Base-by-base conservation (phyloP, 164 flowering plant genomes). In the Euptelea pleiosperma region DNA sequence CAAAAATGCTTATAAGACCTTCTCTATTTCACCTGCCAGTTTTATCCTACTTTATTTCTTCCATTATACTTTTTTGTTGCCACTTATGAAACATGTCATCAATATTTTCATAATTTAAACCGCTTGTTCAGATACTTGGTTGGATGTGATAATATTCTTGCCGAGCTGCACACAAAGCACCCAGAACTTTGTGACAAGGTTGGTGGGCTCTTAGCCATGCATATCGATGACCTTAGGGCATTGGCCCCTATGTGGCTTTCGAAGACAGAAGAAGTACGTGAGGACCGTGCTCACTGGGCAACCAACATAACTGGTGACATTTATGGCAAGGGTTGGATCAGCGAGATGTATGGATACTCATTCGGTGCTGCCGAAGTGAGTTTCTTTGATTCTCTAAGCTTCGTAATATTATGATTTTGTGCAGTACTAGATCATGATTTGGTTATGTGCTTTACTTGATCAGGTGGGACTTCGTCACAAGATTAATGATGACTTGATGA, bases 301-400 rank as follows among this genome's bases (percentile, higher is more conserved):
- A 91, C 89, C 61, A 94, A 94, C 67, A 61, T 86, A 54, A 94
- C 97, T 43, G 99, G 99, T 54, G 99, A 94, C 58, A 82, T 90
- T 60, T 91, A 88, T 75, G 91, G 83, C 8, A 65, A 75, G 64
- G 99, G 99, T n/a, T 94, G 99, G 99, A 94, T 94, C 45, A 94
- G 99, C 66, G 99, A 94, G 73, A 94, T 94, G 99, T 94, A 94
- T 73, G 99, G 99, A 40, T 94, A 94, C 74, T 91, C 99, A 40
- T 94, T 94, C 75, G 99, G 96, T 68, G 99, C 97, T 15, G 91
- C 99, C 51, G 97, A 94, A 74, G 99, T 94, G 73, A 66, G 86
- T 70, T 57, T 2, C 15, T 35, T 44, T 28, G 33, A 36, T 59
- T 52, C 28, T 46, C 48, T 43, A 51, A 7, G 26, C 30, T 19